Percentiles rank a stretch among this genome's conserved stretches.
Evolutionary conservation across 805 yeast genomes (phyloP).

Genomic region (Ogataea sp.): DNA sequence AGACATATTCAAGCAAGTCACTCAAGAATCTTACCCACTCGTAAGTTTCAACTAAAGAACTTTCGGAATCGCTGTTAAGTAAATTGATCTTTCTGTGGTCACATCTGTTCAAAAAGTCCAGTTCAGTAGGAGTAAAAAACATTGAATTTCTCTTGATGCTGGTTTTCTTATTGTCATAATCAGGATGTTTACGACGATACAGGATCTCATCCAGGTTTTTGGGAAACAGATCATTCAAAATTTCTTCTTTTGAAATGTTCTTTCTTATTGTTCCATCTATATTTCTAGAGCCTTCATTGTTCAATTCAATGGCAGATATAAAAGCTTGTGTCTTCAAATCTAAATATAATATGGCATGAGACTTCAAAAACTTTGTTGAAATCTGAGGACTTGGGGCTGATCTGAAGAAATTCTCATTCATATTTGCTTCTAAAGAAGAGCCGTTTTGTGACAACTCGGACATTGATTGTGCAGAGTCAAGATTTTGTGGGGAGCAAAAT

Average conservation of each 20-base stretch:
- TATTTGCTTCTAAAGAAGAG: slow-evolving; percentile 2
- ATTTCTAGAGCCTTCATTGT: neutral
- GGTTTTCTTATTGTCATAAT: slow-evolving; percentile 14
- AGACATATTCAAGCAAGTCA: slow-evolving; percentile 70
- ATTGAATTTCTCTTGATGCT: slow-evolving; percentile 21
- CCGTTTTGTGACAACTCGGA: slow-evolving; percentile 17
- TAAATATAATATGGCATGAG: slow-evolving; percentile 70
- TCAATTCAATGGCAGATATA: slow-evolving; percentile 71
- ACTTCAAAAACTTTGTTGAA: slow-evolving; percentile 47
- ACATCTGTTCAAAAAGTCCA: slow-evolving; percentile 72
- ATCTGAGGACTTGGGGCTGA: slow-evolving; percentile 10
- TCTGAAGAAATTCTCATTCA: slow-evolving; percentile 4
- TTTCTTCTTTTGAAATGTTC: slow-evolving; percentile 54
- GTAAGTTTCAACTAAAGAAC: slow-evolving; percentile 58
- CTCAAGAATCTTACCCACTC: slow-evolving; percentile 82
- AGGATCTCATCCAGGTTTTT: slow-evolving; percentile 44
- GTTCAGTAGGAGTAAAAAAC: slow-evolving; percentile 62
- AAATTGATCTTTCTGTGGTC: slow-evolving; percentile 60
- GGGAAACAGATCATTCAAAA: slow-evolving; percentile 74
- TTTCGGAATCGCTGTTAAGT: slow-evolving; percentile 35
- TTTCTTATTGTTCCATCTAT: slow-evolving; percentile 11
- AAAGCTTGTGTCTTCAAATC: slow-evolving; percentile 95
- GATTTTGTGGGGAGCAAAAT: slow-evolving; percentile 68
- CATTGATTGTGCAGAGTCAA: slow-evolving; percentile 35
- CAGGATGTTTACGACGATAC: slow-evolving; percentile 29